These are phyloP conservation scores for Helotiales sp. DNA, from an alignment of 2,329 filamentous ascomycete genomes.

Conservation along the genomic window DNA sequence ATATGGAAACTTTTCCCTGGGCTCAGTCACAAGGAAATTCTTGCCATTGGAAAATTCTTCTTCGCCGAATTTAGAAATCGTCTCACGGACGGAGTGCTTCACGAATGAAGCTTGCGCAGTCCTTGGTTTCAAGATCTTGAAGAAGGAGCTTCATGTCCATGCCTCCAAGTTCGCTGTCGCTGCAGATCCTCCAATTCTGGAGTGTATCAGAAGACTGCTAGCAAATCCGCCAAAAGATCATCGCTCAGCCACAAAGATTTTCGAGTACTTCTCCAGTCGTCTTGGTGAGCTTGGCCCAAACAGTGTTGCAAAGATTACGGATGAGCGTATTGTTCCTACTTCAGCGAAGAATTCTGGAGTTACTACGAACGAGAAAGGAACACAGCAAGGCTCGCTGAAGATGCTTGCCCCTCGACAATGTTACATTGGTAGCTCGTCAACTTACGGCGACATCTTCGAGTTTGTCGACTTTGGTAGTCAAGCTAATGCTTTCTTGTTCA, in stretches of 20 bases:
- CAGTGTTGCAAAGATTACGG: constrained; percentile 59
- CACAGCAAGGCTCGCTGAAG: constrained; percentile 39
- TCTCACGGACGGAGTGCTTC: constrained; percentile 75
- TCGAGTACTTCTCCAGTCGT: constrained; percentile 80
- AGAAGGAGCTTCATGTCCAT: constrained; percentile 74
- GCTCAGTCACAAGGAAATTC: constrained; percentile 55
- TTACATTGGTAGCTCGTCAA: constrained; percentile 71
- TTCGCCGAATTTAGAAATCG: constrained; percentile 53
- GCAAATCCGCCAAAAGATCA: constrained; percentile 68
- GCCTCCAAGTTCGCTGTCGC: constrained; percentile 83
- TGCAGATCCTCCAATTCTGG: constrained; percentile 74
- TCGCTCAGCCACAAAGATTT: constrained; percentile 68
- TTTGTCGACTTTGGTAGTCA: constrained; percentile 92
- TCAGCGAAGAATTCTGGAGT: constrained; percentile 33
- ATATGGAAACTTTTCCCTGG: constrained; percentile 67
- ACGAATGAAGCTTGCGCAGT: constrained; percentile 75
- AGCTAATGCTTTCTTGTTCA: constrained; percentile 85
- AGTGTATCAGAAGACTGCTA: constrained; percentile 74
- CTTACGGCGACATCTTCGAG: constrained; percentile 89
- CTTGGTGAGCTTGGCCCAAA: constrained; percentile 69
- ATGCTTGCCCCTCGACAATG: constrained; percentile 70
- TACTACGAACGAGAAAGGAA: constrained; percentile 42
- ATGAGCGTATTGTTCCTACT: constrained; percentile 73
- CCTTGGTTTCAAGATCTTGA: constrained; percentile 78
- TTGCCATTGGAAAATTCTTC: constrained; percentile 72